Evolutionary conservation across 805 yeast genomes (phyloP).

Genomic region (Barnettozyma siamensis): DNA sequence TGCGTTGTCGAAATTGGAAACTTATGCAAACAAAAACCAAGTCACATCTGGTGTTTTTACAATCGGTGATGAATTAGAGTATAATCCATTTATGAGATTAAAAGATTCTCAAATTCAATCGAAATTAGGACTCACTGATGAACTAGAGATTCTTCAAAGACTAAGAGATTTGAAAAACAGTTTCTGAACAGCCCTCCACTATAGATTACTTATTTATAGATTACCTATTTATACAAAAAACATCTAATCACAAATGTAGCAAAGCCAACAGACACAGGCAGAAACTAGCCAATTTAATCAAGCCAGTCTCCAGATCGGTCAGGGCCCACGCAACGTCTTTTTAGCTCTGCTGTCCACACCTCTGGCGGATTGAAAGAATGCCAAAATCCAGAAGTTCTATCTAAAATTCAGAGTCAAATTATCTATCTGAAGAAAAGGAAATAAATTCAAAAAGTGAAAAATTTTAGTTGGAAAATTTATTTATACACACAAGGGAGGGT

Average conservation of each 20-base stretch:
- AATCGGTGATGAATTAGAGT: conserved; percentile 69
- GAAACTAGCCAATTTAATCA: not conserved
- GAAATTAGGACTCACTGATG: conserved; percentile 48
- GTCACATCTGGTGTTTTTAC: conserved; percentile 84
- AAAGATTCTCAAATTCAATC: conserved; percentile 55
- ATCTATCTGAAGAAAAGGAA: conserved; percentile 25
- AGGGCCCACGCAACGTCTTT: conserved; percentile 18
- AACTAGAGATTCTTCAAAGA: conserved; percentile 58
- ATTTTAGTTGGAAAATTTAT: conserved; percentile 1
- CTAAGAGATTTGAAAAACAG: conserved; percentile 74
- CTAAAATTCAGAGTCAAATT: conserved; percentile 32
- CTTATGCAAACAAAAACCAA: conserved; percentile 50
- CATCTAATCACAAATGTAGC: too few species aligned
- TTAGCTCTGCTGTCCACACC: conserved; percentile 52
- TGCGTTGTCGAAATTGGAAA: conserved; percentile 50
- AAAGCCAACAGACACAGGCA: conserved; percentile 1
- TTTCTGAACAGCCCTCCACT: too few species aligned
- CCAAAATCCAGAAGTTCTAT: conserved; percentile 34
- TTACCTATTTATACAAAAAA: not conserved
- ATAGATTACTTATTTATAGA: too few species aligned
- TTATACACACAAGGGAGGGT: too few species aligned
- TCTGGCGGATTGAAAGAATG: conserved; percentile 25
- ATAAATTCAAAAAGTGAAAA: conserved; percentile 6
- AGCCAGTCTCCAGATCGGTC: not conserved
- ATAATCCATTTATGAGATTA: conserved; percentile 87